Evolutionary conservation across 2,329 filamentous ascomycete genomes (phyloP), one percentile per base, ranked within the genome.

Genomic region (Macrophomina pseudophaseolina): DNA sequence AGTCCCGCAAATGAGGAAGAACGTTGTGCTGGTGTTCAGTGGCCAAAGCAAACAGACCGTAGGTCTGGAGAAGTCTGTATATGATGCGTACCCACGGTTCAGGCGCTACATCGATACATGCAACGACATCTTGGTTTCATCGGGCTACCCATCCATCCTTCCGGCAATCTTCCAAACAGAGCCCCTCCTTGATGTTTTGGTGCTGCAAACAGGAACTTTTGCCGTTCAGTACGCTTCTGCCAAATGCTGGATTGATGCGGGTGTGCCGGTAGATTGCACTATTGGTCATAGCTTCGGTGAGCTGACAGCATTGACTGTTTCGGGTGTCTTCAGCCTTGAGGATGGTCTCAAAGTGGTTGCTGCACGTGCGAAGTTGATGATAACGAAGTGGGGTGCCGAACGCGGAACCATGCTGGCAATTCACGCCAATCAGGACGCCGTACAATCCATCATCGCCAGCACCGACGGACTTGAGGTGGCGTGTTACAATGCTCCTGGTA

Each of bases 231-330:
- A 74, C 49, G 72, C 72, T 2, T 66, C 54, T 28, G 72, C 72
- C 3, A 65, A 42, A 33, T 65, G 66, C 30, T 73, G 72, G 72
- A 68, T 70, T 2, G 69, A 72, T 46, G 65, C 56, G 35, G 71
- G 72, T 6, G 23, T 72, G 5, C 59, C 53, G 4, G 54, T 68
- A 11, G 64, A 32, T 32, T 48, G 48, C 16, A 44, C 68, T 5
- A 40, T 73, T 3, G 72, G 72, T 23, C 72, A 73, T 62, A 42
- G 77, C 63, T 75, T 82, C 49, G 80, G 80, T 5, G 71, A 82
- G 64, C 66, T 81, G 0, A 77, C 79, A 0, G 79, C 78, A 1
- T 67, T 80, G 2, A 72, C 71, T 14, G 69, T 81, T 0, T 73
- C 77, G 3, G 78, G 78, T 0, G 69, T 67, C 0, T 68, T 81